phyloP scores from a whole-genome alignment of 2,329 filamentous ascomycete species.

The Verticillium albo-atrum region DNA sequence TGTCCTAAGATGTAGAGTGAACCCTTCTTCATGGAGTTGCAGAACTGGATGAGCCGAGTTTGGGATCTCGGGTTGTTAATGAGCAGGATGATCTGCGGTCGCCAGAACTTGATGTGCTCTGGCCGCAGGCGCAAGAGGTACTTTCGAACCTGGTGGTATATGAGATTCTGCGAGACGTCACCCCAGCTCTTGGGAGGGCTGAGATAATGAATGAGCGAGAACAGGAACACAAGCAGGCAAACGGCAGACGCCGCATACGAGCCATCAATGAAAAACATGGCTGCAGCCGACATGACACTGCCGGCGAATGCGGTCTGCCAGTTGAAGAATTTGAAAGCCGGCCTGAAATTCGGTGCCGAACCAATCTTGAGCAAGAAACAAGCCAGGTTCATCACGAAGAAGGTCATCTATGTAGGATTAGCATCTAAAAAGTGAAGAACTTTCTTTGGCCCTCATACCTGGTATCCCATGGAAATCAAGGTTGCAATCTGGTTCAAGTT shows the following conservation, averaged over 20 bases:
- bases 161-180: slow-evolving; percentile 83
- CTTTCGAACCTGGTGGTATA: slow-evolving; percentile 82
- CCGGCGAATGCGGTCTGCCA: slow-evolving; percentile 77
- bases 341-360: slow-evolving; percentile 83
- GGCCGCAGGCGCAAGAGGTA: slow-evolving; percentile 78
- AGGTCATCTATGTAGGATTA: slow-evolving; percentile 63
- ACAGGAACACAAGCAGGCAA: slow-evolving; percentile 68
- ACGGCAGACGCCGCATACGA: slow-evolving; percentile 75
- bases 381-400: slow-evolving; percentile 81
- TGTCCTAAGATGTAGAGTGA: slow-evolving; percentile 81
- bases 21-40: slow-evolving; percentile 87
- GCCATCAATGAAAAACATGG: slow-evolving; percentile 89
- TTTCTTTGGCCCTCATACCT: slow-evolving; percentile 36
- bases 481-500: slow-evolving; percentile 87
- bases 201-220: slow-evolving; percentile 79
- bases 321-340: slow-evolving; percentile 84
- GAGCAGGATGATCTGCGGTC: slow-evolving; percentile 79
- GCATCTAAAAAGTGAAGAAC: not conserved
- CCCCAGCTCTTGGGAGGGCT: slow-evolving; percentile 86
- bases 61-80: slow-evolving; percentile 79
- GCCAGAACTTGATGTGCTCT: slow-evolving; percentile 92
- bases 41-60: slow-evolving; percentile 82
- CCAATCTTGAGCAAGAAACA: slow-evolving; percentile 84
- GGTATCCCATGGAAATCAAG: slow-evolving; percentile 85
- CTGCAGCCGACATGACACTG: slow-evolving; percentile 68